Conservation (phyloP, 2,329 filamentous ascomycete species). For the Phialophora tarda region DNA sequence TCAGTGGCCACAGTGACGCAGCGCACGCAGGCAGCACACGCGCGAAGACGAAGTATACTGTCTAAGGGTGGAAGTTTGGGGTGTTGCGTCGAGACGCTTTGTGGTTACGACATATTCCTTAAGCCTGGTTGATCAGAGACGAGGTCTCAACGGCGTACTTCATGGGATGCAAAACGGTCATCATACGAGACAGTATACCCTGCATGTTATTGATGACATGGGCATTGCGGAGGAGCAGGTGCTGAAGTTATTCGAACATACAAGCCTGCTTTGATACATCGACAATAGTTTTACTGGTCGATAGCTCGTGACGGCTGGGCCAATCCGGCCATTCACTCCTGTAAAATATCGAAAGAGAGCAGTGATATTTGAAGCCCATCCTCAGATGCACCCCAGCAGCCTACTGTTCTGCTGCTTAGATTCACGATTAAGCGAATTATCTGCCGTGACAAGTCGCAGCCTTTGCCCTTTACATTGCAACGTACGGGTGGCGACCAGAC, state of each 20-base stretch:
- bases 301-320: slow-evolving; percentile 7
- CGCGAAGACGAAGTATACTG: slow-evolving; percentile 90
- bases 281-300: slow-evolving; percentile 13
- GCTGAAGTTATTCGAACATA: slow-evolving; percentile 20
- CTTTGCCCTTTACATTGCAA: slow-evolving; percentile 1
- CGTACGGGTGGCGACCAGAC: slow-evolving; percentile 4
- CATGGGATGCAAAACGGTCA: slow-evolving; percentile 13
- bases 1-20: slow-evolving; percentile 94
- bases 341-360: slow-evolving; percentile 2
- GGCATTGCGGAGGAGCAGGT: slow-evolving; percentile 31
- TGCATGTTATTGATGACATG: slow-evolving; percentile 30
- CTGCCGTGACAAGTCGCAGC: background rate
- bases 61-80: slow-evolving; percentile 61
- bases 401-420: background rate
- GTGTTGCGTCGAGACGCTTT: background rate
- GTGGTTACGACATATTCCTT: slow-evolving; percentile 18
- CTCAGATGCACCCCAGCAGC: background rate
- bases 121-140: slow-evolving; percentile 13
- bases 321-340: slow-evolving; percentile 7
- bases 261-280: slow-evolving; percentile 19
- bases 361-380: background rate
- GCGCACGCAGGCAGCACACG: slow-evolving; percentile 91
- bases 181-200: slow-evolving; percentile 29
- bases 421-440: slow-evolving; percentile 1
- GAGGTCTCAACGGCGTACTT: slow-evolving; percentile 26